phyloP scores from a whole-genome alignment of 23 red algal species.

The Gracilaria vermiculophylla region DNA sequence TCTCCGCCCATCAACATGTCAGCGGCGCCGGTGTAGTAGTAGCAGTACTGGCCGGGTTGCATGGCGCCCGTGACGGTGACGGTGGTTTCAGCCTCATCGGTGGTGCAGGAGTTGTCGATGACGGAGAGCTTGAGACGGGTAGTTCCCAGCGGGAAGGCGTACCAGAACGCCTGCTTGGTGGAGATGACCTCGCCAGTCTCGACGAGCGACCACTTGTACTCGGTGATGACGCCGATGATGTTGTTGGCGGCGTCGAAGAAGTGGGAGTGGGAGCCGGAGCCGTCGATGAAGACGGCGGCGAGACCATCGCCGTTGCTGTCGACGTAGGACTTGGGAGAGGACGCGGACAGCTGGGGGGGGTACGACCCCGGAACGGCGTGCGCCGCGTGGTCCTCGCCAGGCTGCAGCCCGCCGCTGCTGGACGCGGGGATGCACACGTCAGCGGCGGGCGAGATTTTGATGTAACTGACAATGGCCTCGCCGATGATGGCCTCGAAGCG shows the following conservation, averaged over 20 bases:
- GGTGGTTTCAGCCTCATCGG: conserved; percentile 42
- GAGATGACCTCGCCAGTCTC: conserved; percentile 70
- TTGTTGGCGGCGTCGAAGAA: conserved; percentile 42
- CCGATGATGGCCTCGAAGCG: conserved; percentile 37
- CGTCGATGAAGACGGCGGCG: conserved; percentile 31
- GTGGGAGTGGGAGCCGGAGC: conserved; percentile 45
- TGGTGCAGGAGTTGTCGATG: conserved; percentile 45
- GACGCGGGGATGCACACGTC: conserved; percentile 24
- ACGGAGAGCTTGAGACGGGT: conserved; percentile 58
- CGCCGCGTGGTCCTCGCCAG: conserved; percentile 58
- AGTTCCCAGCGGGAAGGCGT: conserved; percentile 61
- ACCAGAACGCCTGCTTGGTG: conserved; percentile 18
- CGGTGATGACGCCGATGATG: conserved; percentile 48
- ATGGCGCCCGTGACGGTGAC: conserved; percentile 63
- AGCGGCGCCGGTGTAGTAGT: conserved; percentile 30
- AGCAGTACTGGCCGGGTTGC: conserved; percentile 70
- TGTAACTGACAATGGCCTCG: conserved; percentile 41
- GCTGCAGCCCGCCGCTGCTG: neutral
- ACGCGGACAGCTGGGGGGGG: conserved; percentile 29
- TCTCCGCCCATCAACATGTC: conserved; percentile 1
- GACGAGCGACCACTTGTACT: conserved; percentile 59
- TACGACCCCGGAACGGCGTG: conserved; percentile 63
- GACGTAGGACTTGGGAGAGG: conserved; percentile 49
- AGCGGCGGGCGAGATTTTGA: conserved; percentile 36
- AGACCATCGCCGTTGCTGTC: conserved; percentile 59